Base-by-base conservation (phyloP, 352 stramenopile genomes). In the Phytophthora parvispora region DNA sequence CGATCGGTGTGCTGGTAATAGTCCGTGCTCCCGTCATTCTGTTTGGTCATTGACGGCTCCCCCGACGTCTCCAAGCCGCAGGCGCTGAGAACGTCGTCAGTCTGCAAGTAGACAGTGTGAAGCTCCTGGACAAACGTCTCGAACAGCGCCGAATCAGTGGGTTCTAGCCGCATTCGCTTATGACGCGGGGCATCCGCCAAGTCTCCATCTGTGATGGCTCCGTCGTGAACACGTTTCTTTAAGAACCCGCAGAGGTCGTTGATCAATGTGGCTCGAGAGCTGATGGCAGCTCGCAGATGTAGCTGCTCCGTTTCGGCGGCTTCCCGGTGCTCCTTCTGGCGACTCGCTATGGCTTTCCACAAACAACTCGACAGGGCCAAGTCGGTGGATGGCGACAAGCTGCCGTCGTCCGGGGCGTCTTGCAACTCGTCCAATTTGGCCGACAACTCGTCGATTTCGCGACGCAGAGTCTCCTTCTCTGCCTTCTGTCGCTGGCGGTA, bases 401-500 rank as follows among this genome's bases (percentile, higher is more conserved):
- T 16, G 24, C 42, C 45, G 34, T 51, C 10, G 13, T 18, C 29
- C 2, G 69, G 16, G 8, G 38, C 48, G 22, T 69, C 64, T 18
- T 74, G 64, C 22, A 85, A 48, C 25, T 63, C 71, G 36, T 61
- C 34, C 15, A 85, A 27, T 22, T 79, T 60, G 18, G 53, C 32
- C 6, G 74, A 77, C 32, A 85, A 52, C n/a, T 78, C 64, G 29
- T 60, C 64, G 32, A 78, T 72, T 47, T 79, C 57, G 8, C 49
- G 24, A 5, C 71, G 71, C 16, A 85, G 43, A 13, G 69, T 58
- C 55, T 74, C 60, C 45, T 81, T 69, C 64, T 85, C 77, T 3
- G 55, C 57, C 29, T 83, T 83, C 45, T 78, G 69, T 8, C 64
- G 64, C 50, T 81, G 54, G 6, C 77, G 77, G 36, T 85, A 83